Evolutionary conservation across 2,329 filamentous ascomycete species (phyloP), one percentile per base, ranked within the genome.

Genomic region (Dothidotthia symphoricarpi): DNA sequence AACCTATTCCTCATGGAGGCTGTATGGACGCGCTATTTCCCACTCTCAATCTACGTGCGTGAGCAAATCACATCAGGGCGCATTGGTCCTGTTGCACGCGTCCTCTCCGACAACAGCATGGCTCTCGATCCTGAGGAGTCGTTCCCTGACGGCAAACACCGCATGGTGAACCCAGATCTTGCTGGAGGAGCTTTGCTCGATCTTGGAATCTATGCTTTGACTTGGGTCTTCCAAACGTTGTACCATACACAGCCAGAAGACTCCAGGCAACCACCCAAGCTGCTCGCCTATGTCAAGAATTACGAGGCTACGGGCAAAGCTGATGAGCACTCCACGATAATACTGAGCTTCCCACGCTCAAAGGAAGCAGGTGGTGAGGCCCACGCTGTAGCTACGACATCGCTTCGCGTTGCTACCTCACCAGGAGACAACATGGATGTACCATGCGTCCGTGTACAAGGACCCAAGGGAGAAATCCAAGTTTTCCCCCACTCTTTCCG

Each of bases 1-100:
- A 80, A 43, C 62, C 60, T 70, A 24, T 69, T 70, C 48, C 43
- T 70, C 19, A 70, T 70, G 67, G 68, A 70, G 46, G 87, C 87
- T 28, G 87, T 94, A 14, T 95, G 88, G 89, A 94, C 88, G 24
- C 76, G 89, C 42, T 93, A 85, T 71, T 93, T 95, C 71, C 89
- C 89, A 2, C 71, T 95, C 10, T 90, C 85, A 57, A 78, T 88
- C 63, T 81, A 86, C 63, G 73, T 89, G 25, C 74, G 85, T 34
- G 80, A 90, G 57, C 69, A 89, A 36, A 78, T 83, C 54, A 70
- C 62, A 3, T 71, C 71, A 3, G 74, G 74, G 35, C 69, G 70
- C 44, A 69, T 79, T 30, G 80, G 80, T 3, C 73, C 74, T 34
- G 74, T 83, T 15, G 63, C 77, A 24, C 72, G 80, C 22, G 76